A percentile compares a stretch with the other conserved stretches of the same genome.
phyloP scores from a whole-genome alignment of 768 basidiomycete genomes.

The Aureoboletus auriporus region DNA sequence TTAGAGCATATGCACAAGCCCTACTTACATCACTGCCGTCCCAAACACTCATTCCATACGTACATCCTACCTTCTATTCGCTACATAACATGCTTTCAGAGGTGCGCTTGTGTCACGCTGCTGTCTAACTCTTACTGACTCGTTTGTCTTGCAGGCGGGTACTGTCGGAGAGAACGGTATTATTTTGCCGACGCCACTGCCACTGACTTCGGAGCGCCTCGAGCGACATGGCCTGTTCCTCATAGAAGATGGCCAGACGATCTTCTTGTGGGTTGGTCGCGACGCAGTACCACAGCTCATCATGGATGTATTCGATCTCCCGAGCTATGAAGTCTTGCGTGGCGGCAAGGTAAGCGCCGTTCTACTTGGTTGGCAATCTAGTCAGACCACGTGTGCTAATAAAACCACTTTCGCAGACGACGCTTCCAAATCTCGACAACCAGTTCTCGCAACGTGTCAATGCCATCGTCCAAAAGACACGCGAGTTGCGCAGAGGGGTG shows the following conservation, averaged over 20 bases:
- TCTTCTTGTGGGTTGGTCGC: slow-evolving; percentile 98
- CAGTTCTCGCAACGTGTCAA: slow-evolving; percentile 94
- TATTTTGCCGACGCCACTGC: slow-evolving; percentile 82
- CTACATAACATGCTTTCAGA: slow-evolving; percentile 95
- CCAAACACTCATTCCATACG: slow-evolving; percentile 87
- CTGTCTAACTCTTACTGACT: slow-evolving; percentile 2
- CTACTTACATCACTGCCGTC: slow-evolving; percentile 88
- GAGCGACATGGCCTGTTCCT: slow-evolving; percentile 94
- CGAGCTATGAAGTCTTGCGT: slow-evolving; percentile 81
- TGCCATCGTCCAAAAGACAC: slow-evolving; percentile 88
- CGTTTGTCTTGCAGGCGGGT: slow-evolving; percentile 58
- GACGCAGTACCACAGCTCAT: slow-evolving; percentile 96
- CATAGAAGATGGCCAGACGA: slow-evolving; percentile 96
- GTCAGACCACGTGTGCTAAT: not conserved
- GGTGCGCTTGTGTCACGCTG: slow-evolving; percentile 38
- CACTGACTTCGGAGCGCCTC: slow-evolving; percentile 90
- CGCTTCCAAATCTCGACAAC: slow-evolving; percentile 88
- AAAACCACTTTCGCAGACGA: slow-evolving; percentile 47
- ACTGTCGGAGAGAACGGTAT: slow-evolving; percentile 88
- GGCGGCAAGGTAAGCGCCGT: slow-evolving; percentile 75
- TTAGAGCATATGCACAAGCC: slow-evolving; percentile 92
- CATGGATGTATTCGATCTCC: slow-evolving; percentile 90
- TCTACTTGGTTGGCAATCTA: not conserved
- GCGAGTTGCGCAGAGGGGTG: slow-evolving; percentile 89
- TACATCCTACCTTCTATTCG: slow-evolving; percentile 94